Evolutionary conservation across 768 basidiomycete species (phyloP), one percentile per base, ranked within the genome.

Genomic region (Tylopilus sp.): DNA sequence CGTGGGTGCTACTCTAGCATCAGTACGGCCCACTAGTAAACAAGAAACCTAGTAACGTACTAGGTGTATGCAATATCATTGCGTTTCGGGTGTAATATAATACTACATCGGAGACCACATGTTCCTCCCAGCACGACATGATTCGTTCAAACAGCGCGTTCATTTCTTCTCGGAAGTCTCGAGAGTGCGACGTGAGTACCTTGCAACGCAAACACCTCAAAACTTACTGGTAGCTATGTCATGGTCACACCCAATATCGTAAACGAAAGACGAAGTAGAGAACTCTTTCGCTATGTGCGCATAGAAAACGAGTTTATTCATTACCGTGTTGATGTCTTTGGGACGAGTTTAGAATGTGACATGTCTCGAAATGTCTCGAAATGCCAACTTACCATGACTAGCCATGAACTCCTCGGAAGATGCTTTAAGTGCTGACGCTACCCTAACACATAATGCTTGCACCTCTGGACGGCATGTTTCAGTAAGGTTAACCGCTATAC

Each of bases 41-140:
- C 22, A 45, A 43, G 43, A 19, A 47, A 33, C 56, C 14, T 48
- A 64, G 43, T 22, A 47, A 33, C 56, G 16, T 48, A 64, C 66
- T 61, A 26, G 30, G 36, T 46, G 42, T 22, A 26, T 45, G 52
- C 48, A 52, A 33, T 43, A 19, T 41, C 7, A 12, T 55, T 38
- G 52, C 29, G 22, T 49, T 59, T 31, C 42, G 47, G 43, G 25
- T 37, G 38, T 70, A 71, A 53, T 51, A 51, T 12, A 60, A 54
- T 21, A 65, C 56, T 30, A 53, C 25, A 51, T 55, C 56, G 44
- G 65, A 62, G 29, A 82, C 69, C n/a, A 71, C 72, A 45, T 71
- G 58, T 28, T 74, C 66, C 60, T 77, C 74, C 88, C 88, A 88
- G 42, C 71, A 73, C 53, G 76, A 70, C 53, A 84, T 69, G 12